phyloP scores from a whole-genome alignment of 257 asterid species.

The Solanum sitiens region DNA sequence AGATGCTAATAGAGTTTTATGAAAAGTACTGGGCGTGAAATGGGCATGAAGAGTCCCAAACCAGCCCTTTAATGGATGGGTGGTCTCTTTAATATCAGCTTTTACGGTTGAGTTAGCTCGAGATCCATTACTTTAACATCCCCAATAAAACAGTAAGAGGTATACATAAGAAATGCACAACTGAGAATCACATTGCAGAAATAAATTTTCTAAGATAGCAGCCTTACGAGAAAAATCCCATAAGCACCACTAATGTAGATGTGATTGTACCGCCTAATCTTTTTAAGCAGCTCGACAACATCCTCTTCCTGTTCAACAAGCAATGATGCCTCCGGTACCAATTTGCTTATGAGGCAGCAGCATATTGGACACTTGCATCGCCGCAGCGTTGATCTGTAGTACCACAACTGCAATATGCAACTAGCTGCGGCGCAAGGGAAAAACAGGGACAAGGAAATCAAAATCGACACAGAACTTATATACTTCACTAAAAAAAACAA shows the following conservation, averaged over 20 bases:
- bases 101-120: neutral
- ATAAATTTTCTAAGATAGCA: neutral
- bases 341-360: constrained; percentile 27
- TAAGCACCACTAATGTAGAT: constrained; percentile 30
- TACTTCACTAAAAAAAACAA: neutral
- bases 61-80: neutral
- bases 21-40: neutral
- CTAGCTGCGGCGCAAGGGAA: constrained; percentile 13
- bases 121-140: neutral
- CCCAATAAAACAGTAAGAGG: neutral
- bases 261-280: constrained; percentile 36
- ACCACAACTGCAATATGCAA: constrained; percentile 60
- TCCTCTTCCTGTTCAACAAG: constrained; percentile 18
- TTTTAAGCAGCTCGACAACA: constrained; percentile 18
- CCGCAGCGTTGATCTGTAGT: constrained; percentile 27
- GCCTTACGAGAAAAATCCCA: constrained; percentile 33
- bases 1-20: neutral
- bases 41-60: neutral
- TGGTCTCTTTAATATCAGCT: neutral
- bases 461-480: neutral
- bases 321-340: constrained; percentile 27
- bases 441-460: neutral
- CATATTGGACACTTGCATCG: constrained; percentile 69
- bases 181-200: neutral
- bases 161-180: neutral